Percentiles rank a stretch among this genome's conserved stretches.
Conservation (phyloP, 306 rosid genomes). For the Biancaea sappan region DNA sequence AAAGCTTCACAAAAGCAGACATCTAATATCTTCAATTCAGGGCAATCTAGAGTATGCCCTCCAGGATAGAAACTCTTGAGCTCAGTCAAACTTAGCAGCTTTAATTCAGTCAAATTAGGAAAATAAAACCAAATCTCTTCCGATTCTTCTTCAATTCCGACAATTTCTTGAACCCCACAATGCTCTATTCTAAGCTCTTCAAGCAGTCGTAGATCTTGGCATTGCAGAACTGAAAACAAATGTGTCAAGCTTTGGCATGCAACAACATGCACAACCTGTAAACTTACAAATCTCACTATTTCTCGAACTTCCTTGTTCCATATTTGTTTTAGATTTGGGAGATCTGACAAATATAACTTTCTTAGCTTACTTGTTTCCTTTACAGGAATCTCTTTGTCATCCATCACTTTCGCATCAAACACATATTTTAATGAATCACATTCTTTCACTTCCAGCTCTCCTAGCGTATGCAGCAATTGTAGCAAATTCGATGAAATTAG, state of each 20-base stretch:
- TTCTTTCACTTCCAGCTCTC: background rate
- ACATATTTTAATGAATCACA: background rate
- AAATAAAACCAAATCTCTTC: background rate
- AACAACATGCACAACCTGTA: background rate
- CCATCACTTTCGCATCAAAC: background rate
- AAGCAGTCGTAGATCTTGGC: background rate
- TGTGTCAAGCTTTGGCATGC: background rate
- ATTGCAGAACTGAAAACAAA: background rate
- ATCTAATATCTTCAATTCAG: background rate
- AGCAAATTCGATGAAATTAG: background rate
- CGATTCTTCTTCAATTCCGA: background rate
- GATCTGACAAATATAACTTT: background rate
- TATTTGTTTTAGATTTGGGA: background rate
- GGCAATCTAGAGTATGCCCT: background rate
- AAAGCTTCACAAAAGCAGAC: background rate
- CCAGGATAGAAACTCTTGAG: background rate
- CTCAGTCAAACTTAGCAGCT: background rate
- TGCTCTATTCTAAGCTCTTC: background rate
- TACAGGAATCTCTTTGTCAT: background rate
- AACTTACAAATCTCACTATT: background rate
- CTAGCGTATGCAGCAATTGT: background rate
- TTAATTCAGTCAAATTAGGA: background rate
- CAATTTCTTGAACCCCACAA: background rate
- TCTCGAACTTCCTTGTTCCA: background rate
- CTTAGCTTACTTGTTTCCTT: background rate